Evolutionary conservation across 805 yeast species (phyloP).

Genomic region (Yarrowia sp.): DNA sequence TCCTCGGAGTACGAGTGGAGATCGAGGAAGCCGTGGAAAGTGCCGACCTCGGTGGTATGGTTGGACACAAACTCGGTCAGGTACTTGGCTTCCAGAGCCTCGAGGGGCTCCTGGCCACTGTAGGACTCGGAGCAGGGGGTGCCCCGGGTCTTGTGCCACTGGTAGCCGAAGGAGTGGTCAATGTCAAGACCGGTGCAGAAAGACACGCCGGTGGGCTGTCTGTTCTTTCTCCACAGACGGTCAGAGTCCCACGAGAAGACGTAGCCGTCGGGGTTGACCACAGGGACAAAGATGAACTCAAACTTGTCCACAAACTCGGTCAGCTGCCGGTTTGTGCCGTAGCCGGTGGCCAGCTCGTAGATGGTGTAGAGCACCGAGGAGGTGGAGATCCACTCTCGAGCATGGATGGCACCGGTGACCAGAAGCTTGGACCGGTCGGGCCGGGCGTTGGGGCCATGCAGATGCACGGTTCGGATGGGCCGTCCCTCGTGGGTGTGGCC

Average conservation of each 20-base stretch:
- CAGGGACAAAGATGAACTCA: conserved; percentile 81
- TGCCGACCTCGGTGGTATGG: conserved; percentile 45
- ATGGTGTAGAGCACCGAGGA: conserved; percentile 69
- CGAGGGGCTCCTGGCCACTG: conserved; percentile 76
- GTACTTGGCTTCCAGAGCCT: conserved; percentile 60
- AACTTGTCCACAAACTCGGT: conserved; percentile 60
- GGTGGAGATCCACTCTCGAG: conserved; percentile 87
- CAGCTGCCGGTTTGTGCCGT: conserved; percentile 50
- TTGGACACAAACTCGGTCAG: conserved; percentile 41
- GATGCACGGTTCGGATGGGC: conserved; percentile 68
- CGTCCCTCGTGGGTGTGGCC: conserved; percentile 82
- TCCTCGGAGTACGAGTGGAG: conserved; percentile 87
- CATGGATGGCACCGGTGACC: conserved; percentile 84
- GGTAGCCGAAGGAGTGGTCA: conserved; percentile 78
- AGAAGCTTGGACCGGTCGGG: conserved; percentile 68
- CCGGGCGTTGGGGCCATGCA: conserved; percentile 51
- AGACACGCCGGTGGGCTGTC: conserved; percentile 73
- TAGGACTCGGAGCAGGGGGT: conserved; percentile 83
- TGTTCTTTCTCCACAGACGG: conserved; percentile 86
- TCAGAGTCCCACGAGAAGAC: conserved; percentile 80
- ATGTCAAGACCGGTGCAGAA: conserved; percentile 84
- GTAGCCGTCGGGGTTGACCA: conserved; percentile 91
- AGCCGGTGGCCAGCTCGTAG: conserved; percentile 54
- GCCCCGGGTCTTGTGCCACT: conserved; percentile 57
- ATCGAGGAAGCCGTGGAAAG: conserved; percentile 77